phyloP scores from a whole-genome alignment of 108 stramenopile genomes.

The Nitzschia inconspicua region DNA sequence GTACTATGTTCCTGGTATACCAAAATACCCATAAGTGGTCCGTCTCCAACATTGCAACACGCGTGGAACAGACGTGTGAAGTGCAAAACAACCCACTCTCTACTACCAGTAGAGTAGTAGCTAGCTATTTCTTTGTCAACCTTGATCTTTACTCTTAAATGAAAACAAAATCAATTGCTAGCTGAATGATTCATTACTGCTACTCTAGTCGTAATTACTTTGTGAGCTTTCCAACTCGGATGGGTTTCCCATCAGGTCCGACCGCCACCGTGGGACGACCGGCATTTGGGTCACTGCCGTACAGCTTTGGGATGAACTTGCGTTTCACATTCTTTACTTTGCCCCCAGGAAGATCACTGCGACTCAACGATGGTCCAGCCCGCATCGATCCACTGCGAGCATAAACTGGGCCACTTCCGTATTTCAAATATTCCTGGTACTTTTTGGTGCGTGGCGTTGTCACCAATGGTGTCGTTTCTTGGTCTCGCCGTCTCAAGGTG shows the following conservation, averaged over 20 bases:
- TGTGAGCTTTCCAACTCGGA: slow-evolving; percentile 2
- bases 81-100: no score
- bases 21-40: no score
- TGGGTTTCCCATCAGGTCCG: slow-evolving; percentile 13
- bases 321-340: slow-evolving; percentile 23
- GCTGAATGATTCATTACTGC: no score
- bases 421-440: slow-evolving; percentile 63
- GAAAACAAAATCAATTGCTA: no score
- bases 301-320: slow-evolving; percentile 24
- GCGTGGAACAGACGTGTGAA: no score
- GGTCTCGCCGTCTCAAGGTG: slow-evolving; percentile 16
- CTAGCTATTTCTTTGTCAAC: no score
- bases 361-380: slow-evolving; percentile 47
- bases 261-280: neutral
- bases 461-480: slow-evolving; percentile 47
- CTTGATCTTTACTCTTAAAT: no score
- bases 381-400: slow-evolving; percentile 60
- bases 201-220: no score
- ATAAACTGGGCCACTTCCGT: slow-evolving; percentile 54
- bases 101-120: no score
- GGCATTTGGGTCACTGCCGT: slow-evolving; percentile 6
- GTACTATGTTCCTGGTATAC: no score
- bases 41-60: no score
- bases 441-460: slow-evolving; percentile 33
- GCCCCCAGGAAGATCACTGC: slow-evolving; percentile 5